These are phyloP conservation scores for Boletus insuetus DNA, from an alignment of 768 basidiomycete species.

Conservation along the genomic window DNA sequence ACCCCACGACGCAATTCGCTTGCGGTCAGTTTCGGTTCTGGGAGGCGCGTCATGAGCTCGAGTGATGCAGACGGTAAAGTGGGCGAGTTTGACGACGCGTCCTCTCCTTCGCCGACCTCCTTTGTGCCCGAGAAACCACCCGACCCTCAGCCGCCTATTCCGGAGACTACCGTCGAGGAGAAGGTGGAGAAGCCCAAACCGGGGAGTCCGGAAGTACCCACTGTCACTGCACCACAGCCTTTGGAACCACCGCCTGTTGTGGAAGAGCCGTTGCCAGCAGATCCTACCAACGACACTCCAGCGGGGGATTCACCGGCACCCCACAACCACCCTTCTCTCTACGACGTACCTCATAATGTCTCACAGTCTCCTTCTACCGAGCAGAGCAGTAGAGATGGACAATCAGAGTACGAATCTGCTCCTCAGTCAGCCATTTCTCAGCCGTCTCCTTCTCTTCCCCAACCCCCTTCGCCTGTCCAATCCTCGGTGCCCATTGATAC, in stretches of 20 bases:
- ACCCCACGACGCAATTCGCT: slow-evolving; percentile 30
- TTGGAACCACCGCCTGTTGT: neutral
- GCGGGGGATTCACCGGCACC: slow-evolving; percentile 1
- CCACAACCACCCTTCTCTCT: neutral
- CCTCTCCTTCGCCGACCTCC: slow-evolving; percentile 1
- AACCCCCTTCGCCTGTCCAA: neutral
- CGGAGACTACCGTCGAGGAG: slow-evolving; percentile 1
- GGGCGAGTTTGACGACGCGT: slow-evolving; percentile 1
- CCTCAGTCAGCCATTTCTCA: slow-evolving; percentile 15
- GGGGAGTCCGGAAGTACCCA: neutral
- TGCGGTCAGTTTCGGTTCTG: slow-evolving; percentile 22
- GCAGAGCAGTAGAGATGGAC: slow-evolving; percentile 2
- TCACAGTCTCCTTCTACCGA: neutral
- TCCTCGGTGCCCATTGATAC: neutral
- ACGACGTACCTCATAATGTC: slow-evolving; percentile 1
- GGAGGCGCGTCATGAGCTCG: slow-evolving; percentile 19
- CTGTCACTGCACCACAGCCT: neutral
- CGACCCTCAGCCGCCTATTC: neutral
- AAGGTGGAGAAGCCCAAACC: slow-evolving; percentile 4
- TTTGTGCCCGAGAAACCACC: slow-evolving; percentile 9
- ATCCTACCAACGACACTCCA: neutral
- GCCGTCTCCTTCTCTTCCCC: slow-evolving; percentile 1
- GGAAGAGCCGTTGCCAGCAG: neutral
- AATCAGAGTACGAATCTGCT: slow-evolving; percentile 14
- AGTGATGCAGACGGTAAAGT: slow-evolving; percentile 3